Conservation (phyloP, 306 rosid species). For the Gastrolobium bilobum region DNA sequence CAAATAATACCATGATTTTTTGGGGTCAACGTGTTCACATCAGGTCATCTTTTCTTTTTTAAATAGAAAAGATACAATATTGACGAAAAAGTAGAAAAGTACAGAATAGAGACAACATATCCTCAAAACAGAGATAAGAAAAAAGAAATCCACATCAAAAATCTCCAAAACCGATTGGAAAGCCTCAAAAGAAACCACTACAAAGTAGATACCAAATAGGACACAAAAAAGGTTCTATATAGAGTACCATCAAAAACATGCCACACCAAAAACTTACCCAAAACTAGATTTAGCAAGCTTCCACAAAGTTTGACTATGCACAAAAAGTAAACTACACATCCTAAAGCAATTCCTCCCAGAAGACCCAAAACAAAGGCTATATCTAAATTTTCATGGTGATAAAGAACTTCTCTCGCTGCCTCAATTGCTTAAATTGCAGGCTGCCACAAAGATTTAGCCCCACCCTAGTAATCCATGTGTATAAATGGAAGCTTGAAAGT, state of each 20-base stretch:
- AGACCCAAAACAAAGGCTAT: constrained; percentile 8
- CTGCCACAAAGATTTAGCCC: constrained; percentile 2
- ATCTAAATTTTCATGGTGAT: constrained; percentile 20
- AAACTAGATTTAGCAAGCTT: constrained; percentile 13
- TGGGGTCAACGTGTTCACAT: not conserved
- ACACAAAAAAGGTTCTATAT: not conserved
- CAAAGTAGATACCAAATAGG: constrained; percentile 6
- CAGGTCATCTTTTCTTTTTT: not conserved
- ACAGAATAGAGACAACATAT: not conserved
- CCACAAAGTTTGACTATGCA: constrained; percentile 35
- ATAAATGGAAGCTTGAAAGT: constrained; percentile 8
- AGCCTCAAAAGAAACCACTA: not conserved
- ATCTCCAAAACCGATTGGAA: constrained; percentile 20
- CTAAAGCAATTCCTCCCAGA: constrained; percentile 10
- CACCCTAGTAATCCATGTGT: constrained; percentile 15
- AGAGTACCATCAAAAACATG: constrained; percentile 11
- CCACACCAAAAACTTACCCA: not conserved
- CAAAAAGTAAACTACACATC: not conserved
- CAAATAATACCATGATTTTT: not conserved
- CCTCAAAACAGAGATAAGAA: constrained; percentile 17
- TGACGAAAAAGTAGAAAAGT: not conserved
- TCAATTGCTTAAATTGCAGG: constrained; percentile 14
- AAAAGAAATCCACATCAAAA: not conserved
- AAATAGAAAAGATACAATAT: not conserved
- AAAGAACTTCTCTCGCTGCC: not conserved